phyloP scores from a whole-genome alignment of 2,329 filamentous ascomycete genomes.

The Colletotrichum noveboracense region DNA sequence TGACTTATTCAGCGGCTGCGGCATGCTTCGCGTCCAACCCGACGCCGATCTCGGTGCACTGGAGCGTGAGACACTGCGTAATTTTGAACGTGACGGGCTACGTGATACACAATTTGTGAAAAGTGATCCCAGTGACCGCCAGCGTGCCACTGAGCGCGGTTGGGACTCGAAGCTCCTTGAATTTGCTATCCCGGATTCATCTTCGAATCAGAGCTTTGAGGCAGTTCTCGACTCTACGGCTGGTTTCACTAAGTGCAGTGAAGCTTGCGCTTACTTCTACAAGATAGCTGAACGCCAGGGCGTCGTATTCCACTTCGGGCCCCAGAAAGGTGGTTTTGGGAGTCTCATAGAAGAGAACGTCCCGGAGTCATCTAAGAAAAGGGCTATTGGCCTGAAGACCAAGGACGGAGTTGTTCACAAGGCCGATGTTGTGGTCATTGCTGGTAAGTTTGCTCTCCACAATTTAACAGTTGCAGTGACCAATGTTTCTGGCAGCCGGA shows the following conservation, averaged over 20 bases:
- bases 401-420: constrained; percentile 36
- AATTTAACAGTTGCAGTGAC: background rate
- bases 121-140: constrained; percentile 20
- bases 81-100: constrained; percentile 28
- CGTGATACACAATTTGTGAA: constrained; percentile 28
- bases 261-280: constrained; percentile 25
- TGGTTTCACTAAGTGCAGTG: constrained; percentile 26
- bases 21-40: constrained; percentile 32
- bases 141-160: constrained; percentile 22
- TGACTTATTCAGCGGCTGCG: constrained; percentile 24
- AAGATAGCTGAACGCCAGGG: constrained; percentile 26
- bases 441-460: constrained; percentile 36
- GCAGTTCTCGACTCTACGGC: constrained; percentile 28
- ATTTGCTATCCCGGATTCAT: constrained; percentile 24
- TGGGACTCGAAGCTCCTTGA: constrained; percentile 28
- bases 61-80: constrained; percentile 28
- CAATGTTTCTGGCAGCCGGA: constrained; percentile 25
- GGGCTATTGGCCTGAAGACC: constrained; percentile 42
- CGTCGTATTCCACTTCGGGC: constrained; percentile 30
- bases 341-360: constrained; percentile 24
- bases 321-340: constrained; percentile 26
- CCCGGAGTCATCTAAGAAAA: constrained; percentile 7
- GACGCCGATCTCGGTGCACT: constrained; percentile 21
- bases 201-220: constrained; percentile 18
- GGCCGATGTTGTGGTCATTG: constrained; percentile 40